phyloP scores from a whole-genome alignment of 176 grass and related monocot genomes.

The Paspalum vaginatum region DNA sequence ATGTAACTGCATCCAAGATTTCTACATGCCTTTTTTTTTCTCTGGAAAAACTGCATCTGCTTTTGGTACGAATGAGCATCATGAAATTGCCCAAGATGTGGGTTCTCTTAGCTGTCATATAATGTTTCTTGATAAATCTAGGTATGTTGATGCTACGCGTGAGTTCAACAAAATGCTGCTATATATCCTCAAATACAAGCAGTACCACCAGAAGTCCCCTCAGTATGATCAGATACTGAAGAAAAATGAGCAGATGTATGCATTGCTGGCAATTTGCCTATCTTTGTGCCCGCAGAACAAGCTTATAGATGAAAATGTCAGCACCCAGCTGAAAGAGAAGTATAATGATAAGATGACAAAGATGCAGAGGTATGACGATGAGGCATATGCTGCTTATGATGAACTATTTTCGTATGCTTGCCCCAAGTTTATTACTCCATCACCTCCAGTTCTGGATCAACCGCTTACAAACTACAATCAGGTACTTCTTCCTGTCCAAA shows the following conservation, averaged over 20 bases:
- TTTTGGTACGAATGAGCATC: background rate
- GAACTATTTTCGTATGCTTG: conserved; percentile 95
- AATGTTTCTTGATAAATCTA: conserved; percentile 31
- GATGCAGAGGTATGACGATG: conserved; percentile 98
- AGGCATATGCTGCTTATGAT: conserved; percentile 87
- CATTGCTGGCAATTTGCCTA: conserved; percentile 83
- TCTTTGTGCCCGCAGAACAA: conserved; percentile 88
- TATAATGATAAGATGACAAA: conserved; percentile 99
- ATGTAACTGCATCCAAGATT: background rate
- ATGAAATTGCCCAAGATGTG: conserved; percentile 1
- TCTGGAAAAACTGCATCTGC: background rate
- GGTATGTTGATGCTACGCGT: conserved; percentile 81
- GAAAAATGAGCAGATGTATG: conserved; percentile 99
- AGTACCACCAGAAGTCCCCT: conserved; percentile 94
- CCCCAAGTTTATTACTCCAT: conserved; percentile 97
- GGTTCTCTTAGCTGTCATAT: conserved; percentile 17
- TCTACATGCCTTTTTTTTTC: background rate
- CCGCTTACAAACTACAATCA: conserved; percentile 93
- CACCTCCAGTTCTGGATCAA: conserved; percentile 69
- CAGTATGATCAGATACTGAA: conserved; percentile 98
- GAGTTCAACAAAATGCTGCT: conserved; percentile 99
- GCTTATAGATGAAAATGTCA: conserved; percentile 90
- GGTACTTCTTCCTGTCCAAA: conserved; percentile 41
- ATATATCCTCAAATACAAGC: conserved; percentile 94
- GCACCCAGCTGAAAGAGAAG: conserved; percentile 93